phyloP scores from a whole-genome alignment of 2,329 filamentous ascomycete genomes.

The Aspergillus carbonarius region DNA sequence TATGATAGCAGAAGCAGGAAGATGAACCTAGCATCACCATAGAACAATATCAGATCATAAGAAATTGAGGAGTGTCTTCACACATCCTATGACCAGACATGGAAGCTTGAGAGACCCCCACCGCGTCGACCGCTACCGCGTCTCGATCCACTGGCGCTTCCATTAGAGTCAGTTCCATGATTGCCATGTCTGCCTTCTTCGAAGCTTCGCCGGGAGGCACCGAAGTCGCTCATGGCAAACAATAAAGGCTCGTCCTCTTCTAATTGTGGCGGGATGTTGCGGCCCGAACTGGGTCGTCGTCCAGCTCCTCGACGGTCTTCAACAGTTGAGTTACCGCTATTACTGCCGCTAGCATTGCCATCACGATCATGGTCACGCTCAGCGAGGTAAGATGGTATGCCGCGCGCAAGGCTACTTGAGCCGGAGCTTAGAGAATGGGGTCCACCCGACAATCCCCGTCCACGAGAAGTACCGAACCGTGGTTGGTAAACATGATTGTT shows the following conservation, averaged over 20 bases:
- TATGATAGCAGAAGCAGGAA: neutral
- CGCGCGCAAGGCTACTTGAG: slow-evolving; percentile 42
- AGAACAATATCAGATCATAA: neutral
- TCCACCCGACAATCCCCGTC: slow-evolving; percentile 39
- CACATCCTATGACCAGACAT: slow-evolving; percentile 32
- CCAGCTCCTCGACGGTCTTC: slow-evolving; percentile 38
- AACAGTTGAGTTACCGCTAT: slow-evolving; percentile 35
- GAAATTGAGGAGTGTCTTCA: neutral
- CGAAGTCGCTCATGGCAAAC: slow-evolving; percentile 50
- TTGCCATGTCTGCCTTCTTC: slow-evolving; percentile 41
- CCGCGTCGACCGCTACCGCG: slow-evolving; percentile 39
- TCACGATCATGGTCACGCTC: slow-evolving; percentile 42
- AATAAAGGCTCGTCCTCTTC: slow-evolving; percentile 48
- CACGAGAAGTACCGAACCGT: slow-evolving; percentile 38
- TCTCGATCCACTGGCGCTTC: slow-evolving; percentile 27
- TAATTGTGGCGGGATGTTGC: slow-evolving; percentile 30
- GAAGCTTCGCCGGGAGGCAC: slow-evolving; percentile 42
- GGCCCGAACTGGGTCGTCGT: slow-evolving; percentile 36
- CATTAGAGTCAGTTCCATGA: slow-evolving; percentile 30
- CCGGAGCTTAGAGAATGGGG: slow-evolving; percentile 41
- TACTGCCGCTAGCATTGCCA: slow-evolving; percentile 41
- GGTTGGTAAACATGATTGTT: slow-evolving; percentile 38
- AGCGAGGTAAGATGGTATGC: slow-evolving; percentile 31
- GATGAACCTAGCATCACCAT: neutral
- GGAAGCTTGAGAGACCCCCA: slow-evolving; percentile 33